These are phyloP conservation scores for Afroboletus lepidellus DNA, from an alignment of 1,284 basidiomycete species.

Conservation along the genomic window DNA sequence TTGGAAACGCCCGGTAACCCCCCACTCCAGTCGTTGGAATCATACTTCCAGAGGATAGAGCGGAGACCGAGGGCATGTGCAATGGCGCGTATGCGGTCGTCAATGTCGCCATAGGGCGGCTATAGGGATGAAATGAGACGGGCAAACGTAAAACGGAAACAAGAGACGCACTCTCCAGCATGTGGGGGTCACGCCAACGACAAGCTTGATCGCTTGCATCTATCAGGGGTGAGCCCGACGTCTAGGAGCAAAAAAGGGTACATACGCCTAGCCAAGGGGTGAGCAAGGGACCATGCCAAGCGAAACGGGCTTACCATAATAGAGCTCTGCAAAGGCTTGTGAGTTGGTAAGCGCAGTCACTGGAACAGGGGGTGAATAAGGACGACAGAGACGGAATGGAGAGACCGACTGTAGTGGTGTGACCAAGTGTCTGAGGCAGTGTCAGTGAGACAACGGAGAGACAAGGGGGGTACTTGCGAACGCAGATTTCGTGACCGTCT, in stretches of 20 bases:
- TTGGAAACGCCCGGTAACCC: slow-evolving; percentile 45
- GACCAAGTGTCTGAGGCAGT: slow-evolving; percentile 53
- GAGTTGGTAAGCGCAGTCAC: too few relatives aligned
- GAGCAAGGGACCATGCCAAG: background rate
- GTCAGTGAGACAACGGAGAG: background rate
- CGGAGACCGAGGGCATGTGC: too few relatives aligned
- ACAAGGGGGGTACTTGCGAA: slow-evolving; percentile 41
- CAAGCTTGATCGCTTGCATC: slow-evolving; percentile 52
- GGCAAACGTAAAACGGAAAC: slow-evolving; percentile 22
- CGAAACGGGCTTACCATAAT: slow-evolving; percentile 52
- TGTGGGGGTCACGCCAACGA: slow-evolving; percentile 62
- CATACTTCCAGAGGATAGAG: slow-evolving; percentile 66
- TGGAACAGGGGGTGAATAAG: slow-evolving; percentile 28
- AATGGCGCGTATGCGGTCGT: slow-evolving; percentile 71
- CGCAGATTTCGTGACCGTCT: slow-evolving; percentile 65
- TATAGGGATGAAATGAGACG: slow-evolving; percentile 18
- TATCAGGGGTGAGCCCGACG: slow-evolving; percentile 20
- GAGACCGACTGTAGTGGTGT: slow-evolving; percentile 49
- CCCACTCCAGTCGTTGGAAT: slow-evolving; percentile 70
- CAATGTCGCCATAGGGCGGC: slow-evolving; percentile 64
- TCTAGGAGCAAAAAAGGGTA: background rate
- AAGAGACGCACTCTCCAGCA: too few relatives aligned
- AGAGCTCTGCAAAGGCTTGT: slow-evolving; percentile 81
- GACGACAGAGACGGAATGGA: too few relatives aligned
- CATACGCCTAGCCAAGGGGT: slow-evolving; percentile 23